Conservation (phyloP, 352 stramenopile genomes). For the Sclerospora graminicola region DNA sequence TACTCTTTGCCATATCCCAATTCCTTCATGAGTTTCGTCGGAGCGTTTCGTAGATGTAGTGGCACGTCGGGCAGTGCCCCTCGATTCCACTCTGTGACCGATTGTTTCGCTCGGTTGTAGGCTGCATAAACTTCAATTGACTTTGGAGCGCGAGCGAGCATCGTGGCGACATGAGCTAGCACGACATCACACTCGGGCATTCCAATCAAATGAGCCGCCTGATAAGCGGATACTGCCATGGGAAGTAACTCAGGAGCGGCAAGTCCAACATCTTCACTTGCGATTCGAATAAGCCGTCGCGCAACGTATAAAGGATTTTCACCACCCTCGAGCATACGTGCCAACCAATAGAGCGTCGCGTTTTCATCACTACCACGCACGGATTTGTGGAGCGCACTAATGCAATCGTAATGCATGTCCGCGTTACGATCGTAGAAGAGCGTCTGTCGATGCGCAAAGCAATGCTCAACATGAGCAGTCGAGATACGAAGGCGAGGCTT, state of each 20-base stretch:
- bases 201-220: conserved; percentile 62
- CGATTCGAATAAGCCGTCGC: conserved; percentile 72
- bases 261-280: conserved; percentile 77
- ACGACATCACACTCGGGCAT: conserved; percentile 84
- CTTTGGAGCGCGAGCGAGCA: conserved; percentile 74
- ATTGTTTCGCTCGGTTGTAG: conserved; percentile 69
- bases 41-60: conserved; percentile 73
- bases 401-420: conserved; percentile 82
- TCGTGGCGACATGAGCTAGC: conserved; percentile 66
- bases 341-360: conserved; percentile 78
- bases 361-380: conserved; percentile 77
- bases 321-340: conserved; percentile 75
- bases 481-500: conserved; percentile 33
- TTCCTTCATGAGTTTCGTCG: conserved; percentile 70
- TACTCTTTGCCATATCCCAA: conserved; percentile 72
- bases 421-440: conserved; percentile 80
- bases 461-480: conserved; percentile 51
- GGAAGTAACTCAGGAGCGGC: conserved; percentile 56
- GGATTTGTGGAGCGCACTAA: conserved; percentile 81
- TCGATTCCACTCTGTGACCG: conserved; percentile 40
- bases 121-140: conserved; percentile 77
- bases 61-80: conserved; percentile 63
- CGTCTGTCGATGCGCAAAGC: conserved; percentile 60
- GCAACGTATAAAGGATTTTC: conserved; percentile 80
- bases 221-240: conserved; percentile 59